Evolutionary conservation across 768 basidiomycete genomes (phyloP).

Genomic region (Coprinopsis sp.): DNA sequence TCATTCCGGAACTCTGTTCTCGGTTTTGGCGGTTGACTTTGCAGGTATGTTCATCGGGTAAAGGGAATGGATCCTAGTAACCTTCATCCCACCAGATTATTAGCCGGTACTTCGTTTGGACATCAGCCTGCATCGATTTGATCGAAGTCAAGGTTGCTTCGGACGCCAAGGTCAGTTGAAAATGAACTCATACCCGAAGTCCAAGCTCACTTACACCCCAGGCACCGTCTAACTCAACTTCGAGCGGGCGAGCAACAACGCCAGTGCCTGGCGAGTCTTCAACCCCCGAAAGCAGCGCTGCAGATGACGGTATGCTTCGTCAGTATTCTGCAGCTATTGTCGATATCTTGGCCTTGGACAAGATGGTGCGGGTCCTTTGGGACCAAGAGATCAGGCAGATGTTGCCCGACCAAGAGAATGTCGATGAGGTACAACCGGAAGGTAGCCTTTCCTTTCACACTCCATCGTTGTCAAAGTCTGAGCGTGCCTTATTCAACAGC

Average conservation of each 20-base stretch:
- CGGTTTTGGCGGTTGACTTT: constrained; percentile 90
- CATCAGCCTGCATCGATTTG: constrained; percentile 51
- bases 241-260: constrained; percentile 45
- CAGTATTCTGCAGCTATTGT: constrained; percentile 63
- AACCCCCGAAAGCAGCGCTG: constrained; percentile 49
- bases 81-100: constrained; percentile 51
- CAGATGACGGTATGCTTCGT: constrained; percentile 61
- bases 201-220: background rate
- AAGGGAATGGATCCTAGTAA: background rate
- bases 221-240: constrained; percentile 18
- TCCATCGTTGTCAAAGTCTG: background rate
- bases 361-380: constrained; percentile 58
- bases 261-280: constrained; percentile 47
- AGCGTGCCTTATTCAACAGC: constrained; percentile 31
- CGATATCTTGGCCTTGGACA: constrained; percentile 60
- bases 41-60: constrained; percentile 52
- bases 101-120: constrained; percentile 75
- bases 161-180: constrained; percentile 28
- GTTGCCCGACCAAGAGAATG: constrained; percentile 43
- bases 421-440: constrained; percentile 40
- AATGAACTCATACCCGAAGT: background rate
- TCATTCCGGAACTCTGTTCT: constrained; percentile 73
- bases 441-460: constrained; percentile 31
- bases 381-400: constrained; percentile 57
- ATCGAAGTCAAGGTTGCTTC: constrained; percentile 28